Percentiles rank a stretch among this genome's conserved stretches.
Evolutionary conservation across 2,329 filamentous ascomycete genomes (phyloP).

Genomic region (Scedosporium aurantiacum): DNA sequence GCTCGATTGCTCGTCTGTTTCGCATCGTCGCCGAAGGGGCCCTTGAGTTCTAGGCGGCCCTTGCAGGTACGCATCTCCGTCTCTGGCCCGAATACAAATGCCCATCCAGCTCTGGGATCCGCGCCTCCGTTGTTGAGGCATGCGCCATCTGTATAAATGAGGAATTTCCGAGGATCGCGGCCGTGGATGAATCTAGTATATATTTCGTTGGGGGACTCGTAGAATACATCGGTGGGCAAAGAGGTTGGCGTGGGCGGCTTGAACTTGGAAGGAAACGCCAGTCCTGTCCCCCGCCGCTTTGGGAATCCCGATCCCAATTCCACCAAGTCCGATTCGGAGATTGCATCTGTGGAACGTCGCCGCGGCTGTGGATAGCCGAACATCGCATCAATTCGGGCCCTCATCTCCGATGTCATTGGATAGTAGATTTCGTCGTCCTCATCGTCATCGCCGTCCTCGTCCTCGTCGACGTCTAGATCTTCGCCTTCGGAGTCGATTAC

Average conservation of each 20-base stretch:
- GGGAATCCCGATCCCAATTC: background rate
- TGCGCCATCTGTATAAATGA: constrained; percentile 35
- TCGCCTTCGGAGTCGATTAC: constrained; percentile 10
- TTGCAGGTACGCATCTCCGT: constrained; percentile 11
- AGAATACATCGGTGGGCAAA: constrained; percentile 11
- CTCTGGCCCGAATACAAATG: constrained; percentile 18
- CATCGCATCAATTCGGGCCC: background rate
- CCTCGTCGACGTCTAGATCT: constrained; percentile 12
- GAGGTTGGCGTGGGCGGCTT: constrained; percentile 13
- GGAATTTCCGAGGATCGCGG: constrained; percentile 17
- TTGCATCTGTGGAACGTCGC: background rate
- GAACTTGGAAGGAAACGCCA: constrained; percentile 21
- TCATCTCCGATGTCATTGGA: background rate
- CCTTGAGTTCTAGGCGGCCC: constrained; percentile 29
- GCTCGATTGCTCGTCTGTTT: constrained; percentile 40
- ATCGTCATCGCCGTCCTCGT: no score
- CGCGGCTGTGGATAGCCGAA: background rate
- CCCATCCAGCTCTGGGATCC: constrained; percentile 28
- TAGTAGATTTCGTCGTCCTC: constrained; percentile 6
- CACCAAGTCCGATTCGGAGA: constrained; percentile 5
- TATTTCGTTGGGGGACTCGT: constrained; percentile 3
- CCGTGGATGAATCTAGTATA: constrained; percentile 20
- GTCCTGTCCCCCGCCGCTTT: constrained; percentile 9
- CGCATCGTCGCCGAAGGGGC: constrained; percentile 25
- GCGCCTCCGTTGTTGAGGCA: constrained; percentile 30